A percentile compares a stretch with the other conserved stretches of the same genome.
Conservation (phyloP, 1,284 basidiomycete species). For the Boletus subluridellus region DNA sequence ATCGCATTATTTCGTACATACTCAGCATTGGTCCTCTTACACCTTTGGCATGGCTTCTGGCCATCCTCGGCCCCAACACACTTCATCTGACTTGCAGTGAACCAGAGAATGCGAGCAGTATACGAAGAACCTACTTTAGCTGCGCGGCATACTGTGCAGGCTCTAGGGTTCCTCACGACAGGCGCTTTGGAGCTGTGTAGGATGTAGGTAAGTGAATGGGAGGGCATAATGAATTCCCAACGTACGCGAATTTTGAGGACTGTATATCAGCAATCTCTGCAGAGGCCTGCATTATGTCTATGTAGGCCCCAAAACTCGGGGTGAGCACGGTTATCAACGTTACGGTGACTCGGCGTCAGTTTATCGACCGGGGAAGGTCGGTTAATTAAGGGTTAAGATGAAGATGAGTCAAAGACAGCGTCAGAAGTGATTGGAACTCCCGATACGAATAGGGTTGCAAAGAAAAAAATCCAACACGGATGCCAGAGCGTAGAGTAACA, state of each 20-base stretch:
- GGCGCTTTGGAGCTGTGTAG: constrained; percentile 46
- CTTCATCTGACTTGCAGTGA: constrained; percentile 62
- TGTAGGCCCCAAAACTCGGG: constrained; percentile 8
- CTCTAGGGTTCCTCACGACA: constrained; percentile 68
- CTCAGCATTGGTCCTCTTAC: constrained; percentile 73
- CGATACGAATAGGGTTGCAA: not conserved
- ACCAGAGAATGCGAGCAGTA: constrained; percentile 16
- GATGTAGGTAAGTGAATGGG: constrained; percentile 9
- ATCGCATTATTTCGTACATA: constrained; percentile 35
- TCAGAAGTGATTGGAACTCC: constrained; percentile 3
- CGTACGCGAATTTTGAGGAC: constrained; percentile 32
- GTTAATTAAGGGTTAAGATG: constrained; percentile 40
- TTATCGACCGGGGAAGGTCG: constrained; percentile 41
- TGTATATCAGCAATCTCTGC: constrained; percentile 32
- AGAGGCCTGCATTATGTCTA: constrained; percentile 29
- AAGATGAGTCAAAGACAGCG: constrained; percentile 19
- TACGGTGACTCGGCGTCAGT: constrained; percentile 41
- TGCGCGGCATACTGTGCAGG: constrained; percentile 76
- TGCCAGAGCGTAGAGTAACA: constrained; percentile 8
- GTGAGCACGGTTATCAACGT: constrained; percentile 37
- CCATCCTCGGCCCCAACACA: constrained; percentile 83
- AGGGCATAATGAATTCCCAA: constrained; percentile 4
- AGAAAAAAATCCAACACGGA: constrained; percentile 3
- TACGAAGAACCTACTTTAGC: constrained; percentile 58
- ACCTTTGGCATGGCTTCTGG: constrained; percentile 69